These are phyloP conservation scores for Proliferodiscus dingleyae DNA, from an alignment of 2,329 filamentous ascomycete species.

Conservation along the genomic window DNA sequence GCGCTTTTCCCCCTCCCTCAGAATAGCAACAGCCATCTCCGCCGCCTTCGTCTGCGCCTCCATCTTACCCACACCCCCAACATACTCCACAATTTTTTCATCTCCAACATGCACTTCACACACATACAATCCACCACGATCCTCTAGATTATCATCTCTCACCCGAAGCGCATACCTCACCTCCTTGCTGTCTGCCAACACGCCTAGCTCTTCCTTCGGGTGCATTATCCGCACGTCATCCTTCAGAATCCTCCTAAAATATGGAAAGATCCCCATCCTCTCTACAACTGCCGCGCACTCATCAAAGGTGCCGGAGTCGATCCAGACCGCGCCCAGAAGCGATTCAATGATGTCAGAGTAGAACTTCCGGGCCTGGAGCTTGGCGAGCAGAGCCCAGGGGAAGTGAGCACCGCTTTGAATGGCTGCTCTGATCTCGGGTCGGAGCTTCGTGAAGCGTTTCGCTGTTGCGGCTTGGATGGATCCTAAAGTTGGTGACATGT, in stretches of 20 bases:
- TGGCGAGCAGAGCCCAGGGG: conserved; percentile 70
- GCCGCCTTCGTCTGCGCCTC: conserved; percentile 55
- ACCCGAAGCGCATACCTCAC: conserved; percentile 47
- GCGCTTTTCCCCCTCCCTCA: conserved; percentile 16
- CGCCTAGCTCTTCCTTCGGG: conserved; percentile 65
- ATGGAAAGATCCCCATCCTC: conserved; percentile 58
- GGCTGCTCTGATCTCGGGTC: conserved; percentile 42
- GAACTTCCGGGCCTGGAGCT: conserved; percentile 66
- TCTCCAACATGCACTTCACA: conserved; percentile 49
- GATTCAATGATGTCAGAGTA: conserved; percentile 81
- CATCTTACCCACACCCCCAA: conserved; percentile 42
- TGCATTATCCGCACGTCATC: conserved; percentile 54
- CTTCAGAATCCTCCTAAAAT: conserved; percentile 57
- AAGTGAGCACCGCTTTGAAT: conserved; percentile 52
- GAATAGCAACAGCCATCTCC: conserved; percentile 40
- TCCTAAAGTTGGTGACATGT: conserved; percentile 45
- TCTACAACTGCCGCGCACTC: conserved; percentile 57
- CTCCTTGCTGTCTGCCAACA: conserved; percentile 45
- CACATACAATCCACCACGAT: no score
- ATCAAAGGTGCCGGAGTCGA: conserved; percentile 65
- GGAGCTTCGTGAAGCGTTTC: conserved; percentile 34
- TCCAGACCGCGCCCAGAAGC: conserved; percentile 74
- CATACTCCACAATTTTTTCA: conserved; percentile 40
- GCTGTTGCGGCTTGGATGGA: conserved; percentile 35
- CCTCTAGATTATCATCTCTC: conserved; percentile 4